Base-by-base conservation (phyloP, 768 basidiomycete genomes). In the Boletus sp. region DNA sequence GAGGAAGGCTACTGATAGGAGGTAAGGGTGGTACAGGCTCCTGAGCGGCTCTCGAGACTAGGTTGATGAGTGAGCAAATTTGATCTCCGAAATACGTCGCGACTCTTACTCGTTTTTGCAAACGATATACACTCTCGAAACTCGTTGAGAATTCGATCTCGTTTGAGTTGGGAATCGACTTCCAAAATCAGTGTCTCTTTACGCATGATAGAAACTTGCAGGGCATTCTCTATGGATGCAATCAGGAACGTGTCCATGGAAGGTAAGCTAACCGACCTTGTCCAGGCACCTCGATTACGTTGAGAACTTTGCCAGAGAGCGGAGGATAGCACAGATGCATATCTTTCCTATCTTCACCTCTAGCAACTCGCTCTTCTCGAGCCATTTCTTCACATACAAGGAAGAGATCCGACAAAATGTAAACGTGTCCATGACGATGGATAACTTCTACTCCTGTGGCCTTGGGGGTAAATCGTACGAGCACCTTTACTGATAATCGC, bases 301-400 rank as follows among this genome's bases (percentile, higher is more conserved):
- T 81, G 52, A 99, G 78, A 64, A 97, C 94, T 69, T 96, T 98
- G 5, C 94, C 96, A 12, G 97, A 89, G 35, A 99, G 76, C 5
- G 97, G 97, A 17, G 97, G 97, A 76, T 97, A 99, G 62, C 87
- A 84, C 46, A 99, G 77, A 85, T 86, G 92, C 87, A 96, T 89
- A 67, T 97, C 93, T 6, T 87, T 80, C 11, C 84, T 84, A 56
- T 84, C 82, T 33, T 77, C 73, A 12, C 76, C 78, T 57, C 71
- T 64, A 29, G 78, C 73, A 39, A 75, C 72, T 54, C 76, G 79
- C 57, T 96, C 90, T 50, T 84, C 80, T 18, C 78, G 80, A 1
- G 81, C 67, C 83, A 96, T 92, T 65, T 85, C 81, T 71, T 98
- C 95, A 64, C 92, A 93, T 30, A 98, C 74, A 52, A 99, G 77